Base-by-base conservation (phyloP, 169 alveolate genomes). In the Plasmodium coatneyi region DNA sequence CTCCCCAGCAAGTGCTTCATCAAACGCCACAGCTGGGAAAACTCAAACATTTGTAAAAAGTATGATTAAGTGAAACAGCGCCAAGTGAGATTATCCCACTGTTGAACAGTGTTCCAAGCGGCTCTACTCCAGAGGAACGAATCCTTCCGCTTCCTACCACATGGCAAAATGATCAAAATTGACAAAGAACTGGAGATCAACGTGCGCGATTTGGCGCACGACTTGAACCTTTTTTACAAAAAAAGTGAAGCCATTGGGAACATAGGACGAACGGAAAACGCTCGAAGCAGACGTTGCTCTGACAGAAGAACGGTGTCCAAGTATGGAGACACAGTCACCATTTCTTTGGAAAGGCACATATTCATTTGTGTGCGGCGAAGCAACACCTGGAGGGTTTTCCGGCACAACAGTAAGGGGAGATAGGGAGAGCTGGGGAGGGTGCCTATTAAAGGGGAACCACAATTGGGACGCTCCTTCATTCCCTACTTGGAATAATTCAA, bases 401-500 rank as follows among this genome's bases (percentile, higher is more conserved):
- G 72, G 81, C 71, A 87, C 74, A 66, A 78, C 84, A 49, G 92
- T 84, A 84, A 84, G 72, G 70, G 14, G 84, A 49, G 3, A 16
- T 22, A 22, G 60, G 14, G 9, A 49, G 60, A 0, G 12, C n/a
- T 39, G 46, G 60, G 60, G 60, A 3, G 25, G 60, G 60, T 49
- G 22, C 7, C 60, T 0, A 12, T 49, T 12, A 49, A 22, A 49
- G 60, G 60, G 60, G 1, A 49, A 7, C 60, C 60, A 49, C 60
- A 49, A 12, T 49, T 49, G 22, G 22, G 60, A 16, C 9, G 19
- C 0, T 12, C 14, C 19, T 49, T 49, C 60, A 49, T 49, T 49
- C 1, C 7, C 19, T 16, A 49, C 60, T 12, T 49, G 22, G 60
- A 49, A 49, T 0, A 49, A 49, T 49, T 49, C 60, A 49, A 49